Conservation (phyloP, 2,329 filamentous ascomycete genomes). For the Aspergillus felis region DNA sequence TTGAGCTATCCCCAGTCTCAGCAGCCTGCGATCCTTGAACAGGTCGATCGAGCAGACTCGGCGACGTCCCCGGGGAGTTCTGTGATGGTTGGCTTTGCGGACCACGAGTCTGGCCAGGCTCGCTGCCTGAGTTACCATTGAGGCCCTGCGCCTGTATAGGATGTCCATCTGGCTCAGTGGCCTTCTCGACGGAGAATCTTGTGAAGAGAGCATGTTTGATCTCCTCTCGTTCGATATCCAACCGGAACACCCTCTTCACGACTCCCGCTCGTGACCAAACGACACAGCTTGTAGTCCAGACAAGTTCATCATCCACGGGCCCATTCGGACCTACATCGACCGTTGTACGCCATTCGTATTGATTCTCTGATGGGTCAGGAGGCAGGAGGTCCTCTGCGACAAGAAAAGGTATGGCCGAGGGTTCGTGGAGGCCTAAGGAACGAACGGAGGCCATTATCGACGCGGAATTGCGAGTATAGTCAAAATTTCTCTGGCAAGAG, state of each 20-base stretch:
- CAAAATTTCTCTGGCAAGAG: conserved; percentile 19
- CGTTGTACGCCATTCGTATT: conserved; percentile 71
- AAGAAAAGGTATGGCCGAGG: conserved; percentile 77
- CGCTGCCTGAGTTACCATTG: conserved; percentile 5
- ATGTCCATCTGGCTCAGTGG: conserved; percentile 15
- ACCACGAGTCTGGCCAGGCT: conserved; percentile 6
- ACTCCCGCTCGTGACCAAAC: conserved; percentile 86
- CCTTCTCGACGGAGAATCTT: conserved; percentile 61
- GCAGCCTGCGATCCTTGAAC: conserved; percentile 15
- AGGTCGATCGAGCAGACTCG: conserved; percentile 26
- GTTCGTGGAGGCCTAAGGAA: conserved; percentile 87
- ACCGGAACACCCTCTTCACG: conserved; percentile 79
- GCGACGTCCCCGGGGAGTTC: conserved; percentile 19
- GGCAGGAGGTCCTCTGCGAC: conserved; percentile 75
- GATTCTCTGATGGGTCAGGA: conserved; percentile 57
- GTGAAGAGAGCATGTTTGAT: conserved; percentile 85
- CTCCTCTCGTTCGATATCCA: conserved; percentile 80
- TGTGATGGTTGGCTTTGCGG: conserved; percentile 15
- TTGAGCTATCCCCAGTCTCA: conserved; percentile 28
- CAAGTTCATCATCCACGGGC: conserved; percentile 69
- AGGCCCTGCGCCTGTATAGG: conserved; percentile 4
- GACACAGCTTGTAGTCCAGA: conserved; percentile 70
- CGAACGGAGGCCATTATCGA: conserved; percentile 78
- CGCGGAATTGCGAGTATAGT: conserved; percentile 18
- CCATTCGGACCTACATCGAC: conserved; percentile 42